Conservation (phyloP, 768 basidiomycete genomes). For the Cystobasidium tubakii region DNA sequence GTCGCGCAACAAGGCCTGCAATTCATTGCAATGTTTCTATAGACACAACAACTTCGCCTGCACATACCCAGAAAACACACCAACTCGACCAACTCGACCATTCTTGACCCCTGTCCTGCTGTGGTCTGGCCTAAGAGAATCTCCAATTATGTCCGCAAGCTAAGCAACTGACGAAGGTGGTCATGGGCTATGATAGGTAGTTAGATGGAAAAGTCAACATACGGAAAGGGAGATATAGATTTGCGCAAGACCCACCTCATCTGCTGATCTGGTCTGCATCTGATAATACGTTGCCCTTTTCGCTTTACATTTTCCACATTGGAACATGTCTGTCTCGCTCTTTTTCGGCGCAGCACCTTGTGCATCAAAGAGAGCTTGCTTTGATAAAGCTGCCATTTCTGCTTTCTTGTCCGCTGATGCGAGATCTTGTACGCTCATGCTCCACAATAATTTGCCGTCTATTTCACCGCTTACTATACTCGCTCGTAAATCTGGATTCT, state of each 20-base stretch:
- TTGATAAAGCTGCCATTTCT: slow-evolving; percentile 70
- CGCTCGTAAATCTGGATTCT: slow-evolving; percentile 78
- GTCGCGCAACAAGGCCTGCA: neutral
- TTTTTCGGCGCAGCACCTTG: slow-evolving; percentile 81
- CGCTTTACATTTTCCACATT: slow-evolving; percentile 91
- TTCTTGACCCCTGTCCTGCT: no score
- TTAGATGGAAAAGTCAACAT: no score
- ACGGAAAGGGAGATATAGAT: slow-evolving; percentile 17
- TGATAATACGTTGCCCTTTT: slow-evolving; percentile 55
- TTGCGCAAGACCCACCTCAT: slow-evolving; percentile 82
- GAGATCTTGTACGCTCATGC: slow-evolving; percentile 65
- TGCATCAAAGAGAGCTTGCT: slow-evolving; percentile 82
- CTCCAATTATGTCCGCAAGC: slow-evolving; percentile 57
- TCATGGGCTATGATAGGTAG: slow-evolving; percentile 25
- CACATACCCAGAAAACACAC: neutral
- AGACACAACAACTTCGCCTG: neutral
- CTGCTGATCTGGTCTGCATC: slow-evolving; percentile 93
- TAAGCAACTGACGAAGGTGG: slow-evolving; percentile 84
- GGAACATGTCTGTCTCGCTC: slow-evolving; percentile 96
- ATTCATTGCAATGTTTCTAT: neutral
- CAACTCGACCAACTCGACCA: no score
- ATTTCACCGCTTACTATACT: slow-evolving; percentile 79
- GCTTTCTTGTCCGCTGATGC: slow-evolving; percentile 85
- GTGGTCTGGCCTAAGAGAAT: slow-evolving; percentile 19
- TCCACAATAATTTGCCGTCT: slow-evolving; percentile 58